These are phyloP conservation scores for Pichia sp. DNA, from an alignment of 1,139 yeast genomes.

Conservation along the genomic window DNA sequence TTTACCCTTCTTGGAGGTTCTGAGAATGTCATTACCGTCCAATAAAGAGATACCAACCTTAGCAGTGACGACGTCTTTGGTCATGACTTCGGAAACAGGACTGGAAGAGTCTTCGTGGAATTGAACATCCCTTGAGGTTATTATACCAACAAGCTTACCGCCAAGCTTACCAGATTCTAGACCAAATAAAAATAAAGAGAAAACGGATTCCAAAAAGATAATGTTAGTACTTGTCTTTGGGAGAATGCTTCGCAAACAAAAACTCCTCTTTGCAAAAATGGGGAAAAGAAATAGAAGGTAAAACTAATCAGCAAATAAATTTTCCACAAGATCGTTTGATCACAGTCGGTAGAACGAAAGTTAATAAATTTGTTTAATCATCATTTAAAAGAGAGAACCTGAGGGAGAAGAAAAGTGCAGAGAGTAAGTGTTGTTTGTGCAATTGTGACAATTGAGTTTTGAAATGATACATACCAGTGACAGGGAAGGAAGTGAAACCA, in stretches of 20 bases:
- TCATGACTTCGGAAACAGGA: conserved; percentile 77
- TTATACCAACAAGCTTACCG: conserved; percentile 88
- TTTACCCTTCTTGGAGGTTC: conserved; percentile 95
- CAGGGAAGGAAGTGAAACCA: conserved; percentile 98
- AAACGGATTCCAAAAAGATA: too few relatives aligned
- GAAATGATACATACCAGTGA: conserved; percentile 82
- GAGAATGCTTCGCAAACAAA: too few relatives aligned
- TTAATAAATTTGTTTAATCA: conserved; percentile 60
- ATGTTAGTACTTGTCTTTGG: conserved; percentile 8
- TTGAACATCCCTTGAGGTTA: conserved; percentile 96
- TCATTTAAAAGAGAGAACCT: conserved; percentile 40
- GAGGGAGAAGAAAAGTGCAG: conserved; percentile 9
- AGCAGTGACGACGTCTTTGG: conserved; percentile 82
- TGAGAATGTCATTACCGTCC: conserved; percentile 86
- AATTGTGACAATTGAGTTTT: background rate
- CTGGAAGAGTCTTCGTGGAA: conserved; percentile 73
- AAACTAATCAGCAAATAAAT: conserved; percentile 34
- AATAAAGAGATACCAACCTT: conserved; percentile 71
- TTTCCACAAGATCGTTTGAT: conserved; percentile 98
- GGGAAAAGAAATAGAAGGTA: background rate
- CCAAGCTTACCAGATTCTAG: conserved; percentile 81
- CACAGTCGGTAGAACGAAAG: conserved; percentile 99
- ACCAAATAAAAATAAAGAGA: conserved; percentile 5
- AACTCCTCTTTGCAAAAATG: background rate
- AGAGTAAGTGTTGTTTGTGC: background rate